Evolutionary conservation across 345 rosid species (phyloP).

Genomic region (Camelina laxa): DNA sequence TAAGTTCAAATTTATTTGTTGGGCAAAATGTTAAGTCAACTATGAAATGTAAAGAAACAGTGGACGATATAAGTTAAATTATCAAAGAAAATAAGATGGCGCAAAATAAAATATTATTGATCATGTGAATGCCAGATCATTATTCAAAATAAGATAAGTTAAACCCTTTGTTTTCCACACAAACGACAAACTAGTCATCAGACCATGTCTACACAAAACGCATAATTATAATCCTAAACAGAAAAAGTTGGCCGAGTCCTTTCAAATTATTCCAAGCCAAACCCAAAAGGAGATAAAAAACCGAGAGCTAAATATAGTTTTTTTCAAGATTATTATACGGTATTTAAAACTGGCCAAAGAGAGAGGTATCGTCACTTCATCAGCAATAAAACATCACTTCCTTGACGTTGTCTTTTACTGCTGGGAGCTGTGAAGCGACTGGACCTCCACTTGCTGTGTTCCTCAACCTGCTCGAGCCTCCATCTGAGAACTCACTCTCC

Average conservation of each 20-base stretch:
- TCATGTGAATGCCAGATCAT: too few species aligned
- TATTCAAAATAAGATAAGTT: too few species aligned
- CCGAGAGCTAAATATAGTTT: background rate
- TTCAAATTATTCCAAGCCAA: background rate
- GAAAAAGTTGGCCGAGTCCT: background rate
- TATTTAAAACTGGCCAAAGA: background rate
- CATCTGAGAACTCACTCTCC: conserved; percentile 49
- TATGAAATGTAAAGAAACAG: too few species aligned
- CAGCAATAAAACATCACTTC: conserved; percentile 67
- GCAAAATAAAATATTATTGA: too few species aligned
- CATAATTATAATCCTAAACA: too few species aligned
- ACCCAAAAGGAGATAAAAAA: background rate
- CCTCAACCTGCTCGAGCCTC: conserved; percentile 31
- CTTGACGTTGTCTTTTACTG: conserved; percentile 59
- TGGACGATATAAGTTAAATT: too few species aligned
- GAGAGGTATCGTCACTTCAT: background rate
- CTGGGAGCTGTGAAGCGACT: conserved; percentile 46
- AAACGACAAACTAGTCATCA: too few species aligned
- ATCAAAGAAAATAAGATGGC: too few species aligned
- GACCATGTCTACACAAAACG: background rate
- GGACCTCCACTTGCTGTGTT: background rate
- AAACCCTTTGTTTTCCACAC: too few species aligned
- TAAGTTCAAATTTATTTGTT: too few species aligned
- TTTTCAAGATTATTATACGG: background rate
- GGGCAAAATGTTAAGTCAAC: too few species aligned